Conservation (phyloP, 345 rosid genomes). For the Angophora floribunda region DNA sequence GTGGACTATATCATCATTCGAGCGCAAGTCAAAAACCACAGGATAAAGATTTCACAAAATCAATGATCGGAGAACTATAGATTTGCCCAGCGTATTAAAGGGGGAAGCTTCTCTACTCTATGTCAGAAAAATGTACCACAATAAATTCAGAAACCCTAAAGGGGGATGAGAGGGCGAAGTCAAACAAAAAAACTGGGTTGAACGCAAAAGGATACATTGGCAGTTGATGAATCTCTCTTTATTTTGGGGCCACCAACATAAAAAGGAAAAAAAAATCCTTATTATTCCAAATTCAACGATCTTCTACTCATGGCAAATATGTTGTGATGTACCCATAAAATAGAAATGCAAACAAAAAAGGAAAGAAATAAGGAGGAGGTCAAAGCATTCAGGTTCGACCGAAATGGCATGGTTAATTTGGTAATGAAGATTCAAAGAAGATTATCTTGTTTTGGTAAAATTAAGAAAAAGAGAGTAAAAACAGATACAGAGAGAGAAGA, state of each 20-base stretch:
- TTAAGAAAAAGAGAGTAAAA: background rate
- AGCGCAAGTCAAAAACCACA: background rate
- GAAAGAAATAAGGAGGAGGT: background rate
- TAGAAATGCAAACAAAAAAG: background rate
- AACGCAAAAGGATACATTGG: background rate
- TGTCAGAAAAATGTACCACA: background rate
- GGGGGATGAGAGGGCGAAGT: background rate
- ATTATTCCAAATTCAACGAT: background rate
- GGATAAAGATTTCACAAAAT: background rate
- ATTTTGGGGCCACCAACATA: background rate
- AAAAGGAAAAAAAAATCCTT: background rate
- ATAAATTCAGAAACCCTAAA: background rate
- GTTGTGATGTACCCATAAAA: background rate
- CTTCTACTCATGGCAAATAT: background rate
- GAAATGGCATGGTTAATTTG: background rate
- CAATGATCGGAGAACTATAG: background rate
- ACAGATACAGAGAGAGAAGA: background rate
- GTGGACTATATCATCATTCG: background rate
- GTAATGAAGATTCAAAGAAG: background rate
- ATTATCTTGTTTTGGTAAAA: background rate
- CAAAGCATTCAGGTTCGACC: background rate
- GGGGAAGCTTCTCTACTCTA: background rate
- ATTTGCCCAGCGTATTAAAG: background rate
- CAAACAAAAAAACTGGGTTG: background rate
- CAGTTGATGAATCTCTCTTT: background rate